phyloP scores from a whole-genome alignment of 2,329 filamentous ascomycete species.

The Beauveria rudraprayagi region DNA sequence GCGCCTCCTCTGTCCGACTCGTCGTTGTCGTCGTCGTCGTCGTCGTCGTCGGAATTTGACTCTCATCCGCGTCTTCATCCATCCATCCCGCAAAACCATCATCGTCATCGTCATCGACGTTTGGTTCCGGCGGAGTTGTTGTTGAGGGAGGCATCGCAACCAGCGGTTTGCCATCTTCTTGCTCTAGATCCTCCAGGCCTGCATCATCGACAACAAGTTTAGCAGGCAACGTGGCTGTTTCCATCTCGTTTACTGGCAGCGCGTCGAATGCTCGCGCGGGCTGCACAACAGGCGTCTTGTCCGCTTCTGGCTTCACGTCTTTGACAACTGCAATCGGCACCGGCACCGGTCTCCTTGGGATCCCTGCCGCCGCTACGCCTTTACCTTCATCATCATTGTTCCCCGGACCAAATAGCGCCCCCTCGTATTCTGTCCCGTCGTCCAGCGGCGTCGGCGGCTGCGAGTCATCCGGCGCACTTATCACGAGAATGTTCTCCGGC shows the following conservation, averaged over 20 bases:
- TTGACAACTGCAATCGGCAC: background rate
- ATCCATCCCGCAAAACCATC: constrained; percentile 23
- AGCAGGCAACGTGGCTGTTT: background rate
- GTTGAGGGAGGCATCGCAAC: constrained; percentile 13
- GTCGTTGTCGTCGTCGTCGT: background rate
- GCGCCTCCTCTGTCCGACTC: background rate
- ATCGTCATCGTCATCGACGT: constrained; percentile 18
- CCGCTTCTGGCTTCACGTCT: background rate
- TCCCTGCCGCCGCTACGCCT: background rate
- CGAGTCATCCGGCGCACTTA: constrained; percentile 57
- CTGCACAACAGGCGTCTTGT: background rate
- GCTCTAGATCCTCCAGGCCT: background rate
- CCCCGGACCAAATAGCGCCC: background rate
- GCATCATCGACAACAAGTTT: background rate
- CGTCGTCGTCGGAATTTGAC: constrained; percentile 13
- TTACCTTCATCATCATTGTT: background rate
- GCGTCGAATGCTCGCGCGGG: background rate
- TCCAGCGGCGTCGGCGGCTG: constrained; percentile 45
- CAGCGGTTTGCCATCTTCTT: background rate
- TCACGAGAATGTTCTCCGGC: constrained; percentile 51
- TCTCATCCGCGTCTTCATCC: constrained; percentile 14
- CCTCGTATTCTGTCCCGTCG: background rate
- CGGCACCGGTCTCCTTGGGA: constrained; percentile 1
- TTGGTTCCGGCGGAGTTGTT: constrained; percentile 1
- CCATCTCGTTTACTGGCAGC: background rate